These are phyloP conservation scores for Talaromyces marneffei DNA, from an alignment of 2,329 filamentous ascomycete species.

Conservation along the genomic window DNA sequence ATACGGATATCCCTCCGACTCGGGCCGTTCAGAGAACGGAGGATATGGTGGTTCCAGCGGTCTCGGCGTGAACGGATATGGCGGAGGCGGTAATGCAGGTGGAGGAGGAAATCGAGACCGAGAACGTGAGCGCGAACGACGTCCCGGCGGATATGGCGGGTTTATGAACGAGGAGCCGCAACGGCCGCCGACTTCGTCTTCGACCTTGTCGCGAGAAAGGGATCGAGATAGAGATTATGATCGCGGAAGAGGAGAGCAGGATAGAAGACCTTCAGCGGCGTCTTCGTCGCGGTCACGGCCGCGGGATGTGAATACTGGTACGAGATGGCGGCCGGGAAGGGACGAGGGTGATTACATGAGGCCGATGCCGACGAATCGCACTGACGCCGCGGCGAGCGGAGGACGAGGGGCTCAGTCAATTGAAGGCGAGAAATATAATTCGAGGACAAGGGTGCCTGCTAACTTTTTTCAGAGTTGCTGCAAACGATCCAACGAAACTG, in stretches of 20 bases:
- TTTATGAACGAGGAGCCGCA: constrained; percentile 33
- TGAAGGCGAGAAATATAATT: no score
- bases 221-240: constrained; percentile 9
- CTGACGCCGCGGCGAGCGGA: constrained; percentile 15
- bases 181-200: constrained; percentile 22
- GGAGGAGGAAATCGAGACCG: constrained; percentile 21
- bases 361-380: constrained; percentile 17
- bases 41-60: constrained; percentile 27
- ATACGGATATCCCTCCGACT: constrained; percentile 31
- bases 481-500: constrained; percentile 82
- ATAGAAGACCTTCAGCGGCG: constrained; percentile 21
- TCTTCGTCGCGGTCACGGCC: constrained; percentile 32
- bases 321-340: constrained; percentile 22
- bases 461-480: constrained; percentile 52
- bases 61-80: constrained; percentile 31
- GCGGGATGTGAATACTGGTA: constrained; percentile 26
- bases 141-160: constrained; percentile 42
- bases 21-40: constrained; percentile 30
- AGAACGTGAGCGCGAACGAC: constrained; percentile 30
- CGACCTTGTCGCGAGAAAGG: constrained; percentile 25
- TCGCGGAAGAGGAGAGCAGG: constrained; percentile 20
- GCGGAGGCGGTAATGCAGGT: constrained; percentile 18
- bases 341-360: constrained; percentile 23
- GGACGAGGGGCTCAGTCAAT: constrained; percentile 29
- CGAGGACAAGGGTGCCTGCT: no score